phyloP scores from a whole-genome alignment of 768 basidiomycete genomes.

The Serendipita sp. region DNA sequence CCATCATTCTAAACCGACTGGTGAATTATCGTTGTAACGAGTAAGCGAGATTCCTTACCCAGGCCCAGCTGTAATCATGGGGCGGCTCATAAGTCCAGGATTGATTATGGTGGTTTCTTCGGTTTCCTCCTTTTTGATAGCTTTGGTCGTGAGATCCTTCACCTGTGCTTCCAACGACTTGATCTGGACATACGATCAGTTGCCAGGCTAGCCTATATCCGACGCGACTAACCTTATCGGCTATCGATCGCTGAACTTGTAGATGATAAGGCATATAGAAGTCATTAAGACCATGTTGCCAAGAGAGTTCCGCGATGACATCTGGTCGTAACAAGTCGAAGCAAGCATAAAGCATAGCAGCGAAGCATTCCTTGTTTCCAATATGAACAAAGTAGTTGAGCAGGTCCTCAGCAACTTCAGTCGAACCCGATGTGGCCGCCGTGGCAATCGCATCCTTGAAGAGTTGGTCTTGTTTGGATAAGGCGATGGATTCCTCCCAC shows the following conservation, averaged over 20 bases:
- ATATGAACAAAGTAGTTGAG: conserved; percentile 95
- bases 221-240: conserved; percentile 42
- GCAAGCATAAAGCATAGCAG: conserved; percentile 75
- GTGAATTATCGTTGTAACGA: neutral
- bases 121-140: conserved; percentile 77
- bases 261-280: conserved; percentile 96
- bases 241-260: conserved; percentile 65
- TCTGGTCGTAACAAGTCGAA: conserved; percentile 93
- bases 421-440: conserved; percentile 67
- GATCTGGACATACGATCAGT: neutral
- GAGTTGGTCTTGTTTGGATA: conserved; percentile 91
- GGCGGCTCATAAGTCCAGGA: conserved; percentile 46
- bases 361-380: conserved; percentile 96
- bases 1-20: conserved; percentile 22
- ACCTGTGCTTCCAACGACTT: neutral
- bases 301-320: conserved; percentile 84
- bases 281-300: conserved; percentile 92
- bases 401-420: conserved; percentile 86
- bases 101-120: conserved; percentile 85
- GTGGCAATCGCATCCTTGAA: conserved; percentile 96
- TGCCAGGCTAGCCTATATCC: neutral
- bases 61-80: conserved; percentile 63
- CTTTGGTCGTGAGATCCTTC: conserved; percentile 25
- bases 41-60: conserved; percentile 25
- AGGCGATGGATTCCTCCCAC: conserved; percentile 92